Evolutionary conservation across 306 rosid species (phyloP).

Genomic region (Quercus gilva): DNA sequence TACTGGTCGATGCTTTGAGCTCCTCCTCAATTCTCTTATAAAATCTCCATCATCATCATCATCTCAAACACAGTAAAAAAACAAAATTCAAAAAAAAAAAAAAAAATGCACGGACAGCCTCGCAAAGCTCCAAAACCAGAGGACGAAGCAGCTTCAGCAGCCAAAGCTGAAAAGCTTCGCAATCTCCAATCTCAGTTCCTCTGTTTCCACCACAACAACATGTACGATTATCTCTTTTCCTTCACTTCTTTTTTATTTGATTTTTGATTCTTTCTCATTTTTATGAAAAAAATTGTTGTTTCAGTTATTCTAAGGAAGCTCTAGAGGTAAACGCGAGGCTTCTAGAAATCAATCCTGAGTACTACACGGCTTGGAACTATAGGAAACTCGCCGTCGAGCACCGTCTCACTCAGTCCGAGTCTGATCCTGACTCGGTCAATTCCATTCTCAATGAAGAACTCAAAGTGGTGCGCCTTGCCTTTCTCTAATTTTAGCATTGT

Average conservation of each 20-base stretch:
- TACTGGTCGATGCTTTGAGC: no score
- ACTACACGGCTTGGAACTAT: constrained; percentile 89
- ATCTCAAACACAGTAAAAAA: no score
- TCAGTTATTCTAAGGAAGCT: constrained; percentile 75
- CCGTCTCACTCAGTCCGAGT: constrained; percentile 37
- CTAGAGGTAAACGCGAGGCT: constrained; percentile 60
- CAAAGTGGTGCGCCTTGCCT: constrained; percentile 43
- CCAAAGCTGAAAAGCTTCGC: constrained; percentile 64
- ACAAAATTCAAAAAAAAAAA: no score
- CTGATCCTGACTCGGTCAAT: constrained; percentile 44
- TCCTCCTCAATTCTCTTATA: no score
- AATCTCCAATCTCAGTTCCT: constrained; percentile 69
- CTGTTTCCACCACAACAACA: constrained; percentile 56
- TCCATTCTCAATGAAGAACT: constrained; percentile 60
- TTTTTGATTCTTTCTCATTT: not conserved
- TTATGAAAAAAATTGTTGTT: not conserved
- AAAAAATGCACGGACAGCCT: constrained; percentile 84
- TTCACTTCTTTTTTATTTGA: not conserved
- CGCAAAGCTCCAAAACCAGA: constrained; percentile 66
- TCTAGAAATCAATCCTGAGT: constrained; percentile 73
- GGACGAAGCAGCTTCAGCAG: constrained; percentile 54
- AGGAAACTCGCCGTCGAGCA: constrained; percentile 72
- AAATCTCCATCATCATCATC: no score
- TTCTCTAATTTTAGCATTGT: not conserved
- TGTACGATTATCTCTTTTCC: constrained; percentile 17